Conservation (phyloP, 1,139 yeast species). For the Lodderomyces oxycetoniae region DNA sequence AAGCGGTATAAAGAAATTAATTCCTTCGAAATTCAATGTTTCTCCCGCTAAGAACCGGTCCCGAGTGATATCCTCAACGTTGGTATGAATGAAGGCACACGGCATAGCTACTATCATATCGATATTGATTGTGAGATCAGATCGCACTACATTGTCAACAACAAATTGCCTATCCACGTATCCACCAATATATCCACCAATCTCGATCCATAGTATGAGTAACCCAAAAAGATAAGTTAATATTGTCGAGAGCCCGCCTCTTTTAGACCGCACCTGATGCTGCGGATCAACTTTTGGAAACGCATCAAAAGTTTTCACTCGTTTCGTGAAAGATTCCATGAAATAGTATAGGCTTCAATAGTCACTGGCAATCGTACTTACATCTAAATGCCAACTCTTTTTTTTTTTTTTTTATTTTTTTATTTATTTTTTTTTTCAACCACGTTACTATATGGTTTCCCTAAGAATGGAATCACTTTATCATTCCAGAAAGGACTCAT, state of each 20-base stretch:
- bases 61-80: slow-evolving; percentile 70
- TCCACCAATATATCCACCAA: slow-evolving; percentile 85
- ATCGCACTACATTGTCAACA: slow-evolving; percentile 62
- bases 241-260: slow-evolving; percentile 77
- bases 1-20: slow-evolving; percentile 50
- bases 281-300: slow-evolving; percentile 82
- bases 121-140: slow-evolving; percentile 63
- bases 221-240: slow-evolving; percentile 56
- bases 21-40: slow-evolving; percentile 62
- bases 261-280: slow-evolving; percentile 65
- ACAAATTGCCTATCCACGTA: slow-evolving; percentile 71
- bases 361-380: too few relatives aligned
- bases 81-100: slow-evolving; percentile 69
- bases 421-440: slow-evolving; percentile 1
- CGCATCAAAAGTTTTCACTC: slow-evolving; percentile 74
- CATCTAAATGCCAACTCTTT: too few relatives aligned
- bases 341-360: too few relatives aligned
- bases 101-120: slow-evolving; percentile 84
- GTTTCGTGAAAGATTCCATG: slow-evolving; percentile 36
- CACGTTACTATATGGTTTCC: too few relatives aligned
- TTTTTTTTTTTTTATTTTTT: slow-evolving; percentile 1
- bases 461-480: too few relatives aligned
- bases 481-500: too few relatives aligned
- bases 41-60: slow-evolving; percentile 80
- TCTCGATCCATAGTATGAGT: slow-evolving; percentile 76